Evolutionary conservation across 208 protist genomes (phyloP).

Genomic region (Kentomonas sorsogonicus): DNA sequence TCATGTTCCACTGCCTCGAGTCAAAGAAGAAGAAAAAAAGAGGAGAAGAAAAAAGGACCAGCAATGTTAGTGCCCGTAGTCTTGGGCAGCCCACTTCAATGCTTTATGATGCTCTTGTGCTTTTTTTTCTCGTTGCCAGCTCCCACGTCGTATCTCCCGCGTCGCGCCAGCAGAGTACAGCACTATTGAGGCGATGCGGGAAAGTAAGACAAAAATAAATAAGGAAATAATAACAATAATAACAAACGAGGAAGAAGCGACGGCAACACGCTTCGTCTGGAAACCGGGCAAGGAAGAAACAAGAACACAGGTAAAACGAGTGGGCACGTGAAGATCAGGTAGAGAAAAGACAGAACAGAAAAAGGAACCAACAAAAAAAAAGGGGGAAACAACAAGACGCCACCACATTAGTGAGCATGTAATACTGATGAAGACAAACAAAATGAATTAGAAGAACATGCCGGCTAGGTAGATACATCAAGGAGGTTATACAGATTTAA

Average conservation of each 20-base stretch:
- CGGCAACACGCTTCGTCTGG: background rate
- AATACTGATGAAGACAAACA: constrained; percentile 3
- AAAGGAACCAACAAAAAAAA: constrained; percentile 9
- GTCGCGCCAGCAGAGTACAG: background rate
- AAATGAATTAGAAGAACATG: too few species aligned
- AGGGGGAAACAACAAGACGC: constrained; percentile 5
- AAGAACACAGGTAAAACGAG: background rate
- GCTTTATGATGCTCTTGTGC: too few species aligned
- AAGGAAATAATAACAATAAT: constrained; percentile 7
- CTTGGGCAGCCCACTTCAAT: too few species aligned
- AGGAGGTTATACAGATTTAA: background rate
- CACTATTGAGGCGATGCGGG: background rate
- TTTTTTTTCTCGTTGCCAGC: too few species aligned
- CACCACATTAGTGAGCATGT: background rate
- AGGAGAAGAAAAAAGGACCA: constrained; percentile 1
- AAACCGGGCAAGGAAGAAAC: constrained; percentile 4
- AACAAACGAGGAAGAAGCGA: too few species aligned
- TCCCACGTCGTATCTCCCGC: too few species aligned
- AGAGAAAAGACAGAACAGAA: constrained; percentile 2
- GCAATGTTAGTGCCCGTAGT: too few species aligned
- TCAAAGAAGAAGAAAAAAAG: background rate
- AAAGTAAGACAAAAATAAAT: background rate
- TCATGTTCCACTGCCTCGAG: too few species aligned
- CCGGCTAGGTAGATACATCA: background rate
- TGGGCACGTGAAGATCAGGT: background rate